Conservation (phyloP, 2,329 filamentous ascomycete genomes). For the Aureobasidium melanogenum region DNA sequence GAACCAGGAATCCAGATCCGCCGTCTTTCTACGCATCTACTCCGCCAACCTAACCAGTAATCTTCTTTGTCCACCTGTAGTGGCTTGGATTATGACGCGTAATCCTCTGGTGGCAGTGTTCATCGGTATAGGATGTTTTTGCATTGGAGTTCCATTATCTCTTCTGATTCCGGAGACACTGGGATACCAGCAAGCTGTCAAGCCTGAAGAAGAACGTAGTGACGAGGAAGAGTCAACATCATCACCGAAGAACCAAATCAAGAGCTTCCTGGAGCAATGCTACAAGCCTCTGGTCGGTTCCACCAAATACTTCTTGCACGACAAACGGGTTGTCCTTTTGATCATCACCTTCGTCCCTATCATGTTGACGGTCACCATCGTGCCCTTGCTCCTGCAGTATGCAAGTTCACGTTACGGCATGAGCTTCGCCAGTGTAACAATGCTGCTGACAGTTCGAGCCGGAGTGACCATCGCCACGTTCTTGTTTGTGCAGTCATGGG, state of each 20-base stretch:
- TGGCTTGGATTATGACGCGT: conserved; percentile 26
- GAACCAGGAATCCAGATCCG: conserved; percentile 19
- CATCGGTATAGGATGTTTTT: conserved; percentile 17
- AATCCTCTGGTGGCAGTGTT: conserved; percentile 27
- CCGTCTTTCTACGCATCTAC: conserved; percentile 23
- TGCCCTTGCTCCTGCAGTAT: conserved; percentile 41
- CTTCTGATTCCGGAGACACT: conserved; percentile 27
- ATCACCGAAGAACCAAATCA: not conserved
- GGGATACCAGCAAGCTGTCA: conserved; percentile 16
- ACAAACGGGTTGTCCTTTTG: conserved; percentile 25
- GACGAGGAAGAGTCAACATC: not conserved
- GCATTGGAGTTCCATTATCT: conserved; percentile 15
- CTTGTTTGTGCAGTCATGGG: conserved; percentile 22
- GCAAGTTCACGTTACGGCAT: conserved; percentile 43
- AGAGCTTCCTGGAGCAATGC: not conserved
- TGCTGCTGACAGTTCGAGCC: conserved; percentile 24
- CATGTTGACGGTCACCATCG: conserved; percentile 16
- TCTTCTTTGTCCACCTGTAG: conserved; percentile 25
- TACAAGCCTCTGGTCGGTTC: conserved; percentile 12
- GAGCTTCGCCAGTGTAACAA: conserved; percentile 30
- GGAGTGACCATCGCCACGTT: conserved; percentile 23
- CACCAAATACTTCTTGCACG: conserved; percentile 22
- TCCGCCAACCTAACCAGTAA: conserved; percentile 21
- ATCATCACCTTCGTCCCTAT: conserved; percentile 24
- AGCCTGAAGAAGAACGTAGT: too few relatives aligned